A percentile compares a stretch with the other conserved stretches of the same genome.
phyloP scores from a whole-genome alignment of 164 flowering plant species.

The Magnolia changhungtana region DNA sequence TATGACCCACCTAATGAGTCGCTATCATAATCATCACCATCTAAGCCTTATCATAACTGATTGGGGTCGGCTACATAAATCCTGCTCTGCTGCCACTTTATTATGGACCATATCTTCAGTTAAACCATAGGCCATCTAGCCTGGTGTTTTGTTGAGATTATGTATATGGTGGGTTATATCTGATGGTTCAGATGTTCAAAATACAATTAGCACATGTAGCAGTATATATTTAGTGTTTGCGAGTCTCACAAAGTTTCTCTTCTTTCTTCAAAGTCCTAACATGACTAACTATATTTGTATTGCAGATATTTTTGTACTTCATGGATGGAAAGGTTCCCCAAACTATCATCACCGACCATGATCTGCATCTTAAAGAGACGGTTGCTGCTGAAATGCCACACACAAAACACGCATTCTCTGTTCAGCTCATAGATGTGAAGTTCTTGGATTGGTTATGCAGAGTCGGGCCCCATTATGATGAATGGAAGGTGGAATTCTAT shows the following conservation, averaged over 20 bases:
- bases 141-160: too few species aligned
- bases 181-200: not conserved
- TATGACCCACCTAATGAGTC: too few species aligned
- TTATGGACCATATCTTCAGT: too few species aligned
- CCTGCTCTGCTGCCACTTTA: too few species aligned
- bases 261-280: not conserved
- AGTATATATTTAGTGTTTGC: too few species aligned
- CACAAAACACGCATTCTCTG: conserved; percentile 82
- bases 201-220: not conserved
- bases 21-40: too few species aligned
- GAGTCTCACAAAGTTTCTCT: too few species aligned
- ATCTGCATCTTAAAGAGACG: conserved; percentile 81
- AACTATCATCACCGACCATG: conserved; percentile 86
- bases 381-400: conserved; percentile 70
- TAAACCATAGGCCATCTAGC: too few species aligned
- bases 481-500: conserved; percentile 84
- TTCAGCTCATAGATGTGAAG: conserved; percentile 83
- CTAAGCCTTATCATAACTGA: too few species aligned
- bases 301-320: conserved; percentile 69
- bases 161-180: too few species aligned
- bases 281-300: not conserved
- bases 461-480: conserved; percentile 81
- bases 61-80: too few species aligned
- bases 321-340: conserved; percentile 92
- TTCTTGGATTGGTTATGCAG: conserved; percentile 96